Base-by-base conservation (phyloP, 768 basidiomycete genomes). In the Boletus edulis region DNA sequence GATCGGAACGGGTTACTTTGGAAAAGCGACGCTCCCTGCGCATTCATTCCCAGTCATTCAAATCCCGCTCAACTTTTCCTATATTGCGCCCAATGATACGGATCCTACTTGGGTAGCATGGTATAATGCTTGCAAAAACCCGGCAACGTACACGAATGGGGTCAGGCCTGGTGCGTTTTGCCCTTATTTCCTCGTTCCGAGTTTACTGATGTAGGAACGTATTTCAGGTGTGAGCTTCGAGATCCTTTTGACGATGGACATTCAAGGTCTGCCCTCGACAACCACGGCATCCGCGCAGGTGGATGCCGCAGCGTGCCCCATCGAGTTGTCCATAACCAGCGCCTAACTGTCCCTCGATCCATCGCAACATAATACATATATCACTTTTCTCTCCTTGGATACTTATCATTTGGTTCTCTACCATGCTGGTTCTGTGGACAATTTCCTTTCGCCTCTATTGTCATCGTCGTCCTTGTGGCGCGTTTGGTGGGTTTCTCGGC, bases 61-160 rank as follows among this genome's bases (percentile, higher is more conserved):
- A 32, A 59, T 98, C 11, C 93, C 93, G 0, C 74, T 98, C 48
- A 88, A 88, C 62, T 95, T 96, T 72, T 83, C 86, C 0, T 97
- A 96, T 68, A 59, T 83, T 13, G 91, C 87, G 0, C 75, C 81
- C 12, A 97, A 98, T 66, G 78, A 81, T 43, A 82, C 86, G 5
- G 94, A 98, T 71, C 75, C 79, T 35, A 96, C 94, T 20, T 98
- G 94, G 89, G 66, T 67, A 8, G 83, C 82, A 51, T 90, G 87
- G 84, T 89, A 94, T 67, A 76, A 87, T 53, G 87, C 81, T 7
- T 94, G 92, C 75, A 80, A 79, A 73, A 87, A 91, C 66, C 64
- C 69, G 39, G 76, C 69, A 37, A 65, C 82, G 31, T 81, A 73
- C 67, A 34, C 68, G 3, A 72, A 72, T 64, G 82, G 80, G n/a